These are phyloP conservation scores for Diaporthe ilicicola DNA, from an alignment of 2,329 filamentous ascomycete genomes.

Conservation along the genomic window DNA sequence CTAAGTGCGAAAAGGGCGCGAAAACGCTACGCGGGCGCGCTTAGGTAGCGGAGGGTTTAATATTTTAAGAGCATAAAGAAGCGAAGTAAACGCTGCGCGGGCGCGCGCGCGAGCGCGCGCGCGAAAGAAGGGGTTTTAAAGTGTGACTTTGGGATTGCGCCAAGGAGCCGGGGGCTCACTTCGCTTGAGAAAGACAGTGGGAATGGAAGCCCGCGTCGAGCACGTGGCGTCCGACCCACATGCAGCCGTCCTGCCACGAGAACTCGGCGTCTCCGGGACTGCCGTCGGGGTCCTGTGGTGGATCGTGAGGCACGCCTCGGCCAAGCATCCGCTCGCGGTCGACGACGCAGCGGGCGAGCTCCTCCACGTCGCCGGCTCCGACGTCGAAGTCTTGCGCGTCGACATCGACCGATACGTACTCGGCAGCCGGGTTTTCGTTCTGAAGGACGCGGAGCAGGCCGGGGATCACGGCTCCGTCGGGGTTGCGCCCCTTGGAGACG, in stretches of 20 bases:
- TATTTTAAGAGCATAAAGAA: too few relatives aligned
- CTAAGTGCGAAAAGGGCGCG: too few relatives aligned
- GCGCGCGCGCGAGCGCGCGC: too few relatives aligned
- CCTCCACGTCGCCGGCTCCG: neutral
- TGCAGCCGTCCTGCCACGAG: conserved; percentile 40
- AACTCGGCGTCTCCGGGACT: conserved; percentile 39
- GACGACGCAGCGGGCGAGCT: conserved; percentile 34
- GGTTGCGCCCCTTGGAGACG: conserved; percentile 36
- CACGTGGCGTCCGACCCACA: conserved; percentile 40
- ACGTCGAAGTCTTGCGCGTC: conserved; percentile 31
- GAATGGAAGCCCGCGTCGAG: neutral
- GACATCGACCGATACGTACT: conserved; percentile 38
- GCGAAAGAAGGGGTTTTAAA: too few relatives aligned
- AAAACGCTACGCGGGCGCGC: too few relatives aligned
- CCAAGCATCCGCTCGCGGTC: too few relatives aligned
- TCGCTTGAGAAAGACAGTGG: too few relatives aligned
- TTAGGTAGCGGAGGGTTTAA: too few relatives aligned
- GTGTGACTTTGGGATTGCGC: too few relatives aligned
- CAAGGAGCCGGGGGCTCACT: too few relatives aligned
- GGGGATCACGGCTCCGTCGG: conserved; percentile 36
- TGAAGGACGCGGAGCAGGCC: conserved; percentile 39
- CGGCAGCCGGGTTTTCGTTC: conserved; percentile 38
- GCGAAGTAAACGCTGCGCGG: too few relatives aligned
- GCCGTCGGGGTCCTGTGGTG: neutral
- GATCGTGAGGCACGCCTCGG: too few relatives aligned